A percentile compares a stretch with the other conserved stretches of the same genome.
Conservation (phyloP, 164 flowering plant genomes). For the Echeveria elegans region DNA sequence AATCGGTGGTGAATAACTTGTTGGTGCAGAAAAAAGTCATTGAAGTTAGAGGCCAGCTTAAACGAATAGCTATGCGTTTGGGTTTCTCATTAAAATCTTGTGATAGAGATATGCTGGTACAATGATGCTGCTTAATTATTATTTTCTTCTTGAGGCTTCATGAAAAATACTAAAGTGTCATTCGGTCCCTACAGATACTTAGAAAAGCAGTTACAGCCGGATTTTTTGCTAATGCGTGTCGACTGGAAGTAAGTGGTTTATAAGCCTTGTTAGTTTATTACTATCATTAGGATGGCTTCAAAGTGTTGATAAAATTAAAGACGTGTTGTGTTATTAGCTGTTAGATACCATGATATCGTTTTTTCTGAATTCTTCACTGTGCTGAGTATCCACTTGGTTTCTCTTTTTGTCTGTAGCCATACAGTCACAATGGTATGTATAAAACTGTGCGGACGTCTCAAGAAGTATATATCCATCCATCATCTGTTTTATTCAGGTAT, state of each 20-base stretch:
- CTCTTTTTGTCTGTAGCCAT: conserved; percentile 44
- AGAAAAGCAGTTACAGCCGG: conserved; percentile 89
- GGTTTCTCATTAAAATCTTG: conserved; percentile 78
- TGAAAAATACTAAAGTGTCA: background rate
- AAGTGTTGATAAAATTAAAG: background rate
- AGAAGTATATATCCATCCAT: conserved; percentile 94
- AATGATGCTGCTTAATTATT: background rate
- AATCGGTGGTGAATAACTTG: background rate
- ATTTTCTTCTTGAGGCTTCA: background rate
- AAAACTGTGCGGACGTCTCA: conserved; percentile 77
- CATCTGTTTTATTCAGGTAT: conserved; percentile 93
- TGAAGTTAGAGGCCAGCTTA: conserved; percentile 80
- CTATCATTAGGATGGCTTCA: background rate
- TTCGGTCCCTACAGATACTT: conserved; percentile 40
- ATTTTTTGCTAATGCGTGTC: conserved; percentile 96
- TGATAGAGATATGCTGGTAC: conserved; percentile 70
- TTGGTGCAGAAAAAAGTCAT: conserved; percentile 55
- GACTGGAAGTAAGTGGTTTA: conserved; percentile 59
- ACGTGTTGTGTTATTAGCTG: background rate
- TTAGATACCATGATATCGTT: background rate
- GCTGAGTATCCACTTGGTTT: background rate
- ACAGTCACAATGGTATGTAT: conserved; percentile 73
- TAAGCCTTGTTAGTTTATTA: background rate
- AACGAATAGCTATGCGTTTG: conserved; percentile 51
- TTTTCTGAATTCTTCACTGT: background rate